phyloP scores from a whole-genome alignment of 1,284 basidiomycete species.

The Rhodotorula sp. region DNA sequence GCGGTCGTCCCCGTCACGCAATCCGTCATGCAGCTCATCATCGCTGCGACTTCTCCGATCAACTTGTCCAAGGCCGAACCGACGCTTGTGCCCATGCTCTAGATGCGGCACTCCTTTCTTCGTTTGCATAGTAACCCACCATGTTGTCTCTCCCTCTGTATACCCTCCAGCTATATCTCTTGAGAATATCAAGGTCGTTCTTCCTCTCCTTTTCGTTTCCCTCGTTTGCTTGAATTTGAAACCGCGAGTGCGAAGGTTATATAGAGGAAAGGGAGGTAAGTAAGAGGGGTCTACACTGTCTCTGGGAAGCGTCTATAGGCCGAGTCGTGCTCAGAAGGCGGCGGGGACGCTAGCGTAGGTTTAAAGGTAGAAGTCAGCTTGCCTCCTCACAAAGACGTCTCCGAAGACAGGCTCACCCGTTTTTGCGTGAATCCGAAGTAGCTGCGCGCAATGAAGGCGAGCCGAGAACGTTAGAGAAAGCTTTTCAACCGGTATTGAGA shows the following conservation, averaged over 20 bases:
- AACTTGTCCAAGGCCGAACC: conserved; percentile 64
- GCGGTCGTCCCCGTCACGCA: conserved; percentile 64
- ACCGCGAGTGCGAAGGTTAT: too few relatives aligned
- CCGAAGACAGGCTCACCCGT: neutral
- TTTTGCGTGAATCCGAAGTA: conserved; percentile 9
- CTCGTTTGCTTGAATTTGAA: neutral
- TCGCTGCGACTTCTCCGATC: conserved; percentile 56
- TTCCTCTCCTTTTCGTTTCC: neutral
- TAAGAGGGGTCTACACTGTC: neutral
- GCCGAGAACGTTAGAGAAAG: neutral
- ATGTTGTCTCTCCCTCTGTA: neutral
- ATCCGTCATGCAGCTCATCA: conserved; percentile 80
- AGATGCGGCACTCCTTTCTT: neutral
- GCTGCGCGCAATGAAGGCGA: neutral
- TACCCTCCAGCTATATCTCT: neutral
- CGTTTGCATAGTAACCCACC: neutral
- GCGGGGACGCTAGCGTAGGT: neutral
- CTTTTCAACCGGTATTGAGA: too few relatives aligned
- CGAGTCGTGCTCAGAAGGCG: neutral
- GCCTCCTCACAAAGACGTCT: too few relatives aligned
- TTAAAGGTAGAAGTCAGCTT: too few relatives aligned
- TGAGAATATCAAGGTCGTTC: neutral
- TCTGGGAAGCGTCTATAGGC: neutral
- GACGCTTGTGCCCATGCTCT: conserved; percentile 41
- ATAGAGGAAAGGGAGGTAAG: too few relatives aligned